Evolutionary conservation across 371 early-diverging fungal species (phyloP), one percentile per base, ranked within the genome.

Genomic region (Sporodiniella umbellata): DNA sequence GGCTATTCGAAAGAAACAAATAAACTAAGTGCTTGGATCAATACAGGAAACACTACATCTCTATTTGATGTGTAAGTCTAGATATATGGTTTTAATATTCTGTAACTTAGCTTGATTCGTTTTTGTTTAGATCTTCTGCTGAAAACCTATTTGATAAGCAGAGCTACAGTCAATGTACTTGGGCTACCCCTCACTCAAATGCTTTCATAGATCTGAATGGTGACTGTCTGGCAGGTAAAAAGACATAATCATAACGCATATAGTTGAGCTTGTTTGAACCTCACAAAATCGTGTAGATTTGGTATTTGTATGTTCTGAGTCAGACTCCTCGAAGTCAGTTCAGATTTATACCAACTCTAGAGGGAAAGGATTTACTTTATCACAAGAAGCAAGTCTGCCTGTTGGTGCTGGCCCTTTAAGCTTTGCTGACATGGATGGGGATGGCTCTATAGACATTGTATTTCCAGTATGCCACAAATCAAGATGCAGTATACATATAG

Each of bases 141-240:
- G 42, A 53, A 10, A 42, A 48, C 1, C 14, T 60, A 2, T 54
- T 71, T 42, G 60, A 71, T 21, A 42, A 53, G 35, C 24, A 39
- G 10, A 42, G 52, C 7, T 51, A 64, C 2, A 54, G 62, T 12
- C 58, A 75, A 23, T 96, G 96, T 67, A 65, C 51, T 24, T 79
- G 89, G 33, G 64, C 88, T 8, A 61, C 80, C 47, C 91, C 90
- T 4, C 93, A 96, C 61, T 92, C 92, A 0, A 93, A 87, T 62
- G 94, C 93, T 1, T 94, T 94, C 70, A 63, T 95, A 0, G 96
- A 96, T 64, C 56, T 96, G 21, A 75, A 96, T 58, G 95, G 95
- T 22, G 96, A 96, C 70, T 96, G 96, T 60, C 60, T 87, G 42
- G 84, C 94, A 30, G 85, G 85, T 80, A 66, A 38, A 28, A 33